Evolutionary conservation across 2,329 filamentous ascomycete genomes (phyloP), one percentile per base, ranked within the genome.

Genomic region (Aspergillus costaricaensis): DNA sequence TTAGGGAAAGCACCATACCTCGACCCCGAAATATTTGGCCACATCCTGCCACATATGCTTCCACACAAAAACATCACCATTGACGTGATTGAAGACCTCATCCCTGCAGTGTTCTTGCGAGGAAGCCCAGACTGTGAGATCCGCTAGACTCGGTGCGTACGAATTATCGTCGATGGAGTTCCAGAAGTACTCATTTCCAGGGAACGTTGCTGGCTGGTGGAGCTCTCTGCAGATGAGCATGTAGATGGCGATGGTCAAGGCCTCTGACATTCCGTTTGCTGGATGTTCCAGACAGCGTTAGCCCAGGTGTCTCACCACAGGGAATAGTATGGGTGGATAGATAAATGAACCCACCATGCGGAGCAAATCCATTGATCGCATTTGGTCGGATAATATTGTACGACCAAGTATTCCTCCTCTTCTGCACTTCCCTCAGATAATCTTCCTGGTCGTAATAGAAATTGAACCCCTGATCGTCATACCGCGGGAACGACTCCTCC

Each of bases 31-130:
- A 52, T 72, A 68, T 12, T 55, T 55, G 0, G 62, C 68, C 9
- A 71, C 52, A 10, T 66, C 65, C 2, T 59, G 59, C 62, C 63
- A 72, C 5, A 71, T 50, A 39, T 73, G 59, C 25, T 59, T 65
- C 72, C 72, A 73, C 9, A 70, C 66, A 30, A 73, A 67, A 3
- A 64, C 55, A 53, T 74, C 71, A 1, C 71, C 71, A 41, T 74
- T 74, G 6, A 54, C 62, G 27, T 70, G 66, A 41, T 70, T 71
- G 59, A 73, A 73, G 0, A 62, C 68, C 38, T 74, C 67, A 32
- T 74, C 63, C 32, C 66, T 65, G 12, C 63, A 64, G 21, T 68
- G 62, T 5, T 65, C 61, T 3, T 63, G 25, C 1, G 69, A 68
- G 0, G 65, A 60, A 7, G 67, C 67, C 61, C 65, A 72, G 2